phyloP scores from a whole-genome alignment of 1,139 yeast species.

The Candida mesenterica region DNA sequence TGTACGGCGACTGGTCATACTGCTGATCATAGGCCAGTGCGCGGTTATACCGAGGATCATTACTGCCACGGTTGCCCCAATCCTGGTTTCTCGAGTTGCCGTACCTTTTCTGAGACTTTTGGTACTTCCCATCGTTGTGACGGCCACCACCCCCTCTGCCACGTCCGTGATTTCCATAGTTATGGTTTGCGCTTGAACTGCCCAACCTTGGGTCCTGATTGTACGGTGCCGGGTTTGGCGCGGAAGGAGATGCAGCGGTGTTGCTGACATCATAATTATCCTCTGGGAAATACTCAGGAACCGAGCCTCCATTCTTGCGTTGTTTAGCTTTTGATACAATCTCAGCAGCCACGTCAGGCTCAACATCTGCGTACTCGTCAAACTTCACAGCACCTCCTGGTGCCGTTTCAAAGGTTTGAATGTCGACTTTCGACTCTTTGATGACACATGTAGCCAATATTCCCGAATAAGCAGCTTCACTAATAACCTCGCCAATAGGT shows the following conservation, averaged over 20 bases:
- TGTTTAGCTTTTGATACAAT: conserved; percentile 31
- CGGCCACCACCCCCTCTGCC: not conserved
- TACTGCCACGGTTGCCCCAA: too few species aligned
- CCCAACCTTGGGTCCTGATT: conserved; percentile 2
- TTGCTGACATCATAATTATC: conserved; percentile 7
- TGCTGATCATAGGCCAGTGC: not conserved
- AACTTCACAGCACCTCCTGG: conserved; percentile 73
- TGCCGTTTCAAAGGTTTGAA: conserved; percentile 70
- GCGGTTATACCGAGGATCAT: not conserved
- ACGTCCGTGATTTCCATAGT: not conserved
- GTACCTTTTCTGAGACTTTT: not conserved
- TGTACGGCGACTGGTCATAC: conserved; percentile 2
- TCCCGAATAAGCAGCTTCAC: conserved; percentile 82
- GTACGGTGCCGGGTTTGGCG: conserved; percentile 5
- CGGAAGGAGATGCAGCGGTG: conserved; percentile 10
- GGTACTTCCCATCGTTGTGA: not conserved
- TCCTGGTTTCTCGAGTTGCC: not conserved
- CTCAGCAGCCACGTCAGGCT: conserved; percentile 63
- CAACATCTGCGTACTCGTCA: conserved; percentile 75
- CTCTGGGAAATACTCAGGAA: not conserved
- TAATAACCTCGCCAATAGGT: conserved; percentile 54
- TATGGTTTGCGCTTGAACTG: not conserved
- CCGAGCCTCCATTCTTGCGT: conserved; percentile 11
- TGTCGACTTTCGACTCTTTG: conserved; percentile 58
- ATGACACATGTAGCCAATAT: conserved; percentile 69